These are phyloP conservation scores for Salvia hispanica DNA, from an alignment of 257 asterid genomes.

Conservation along the genomic window DNA sequence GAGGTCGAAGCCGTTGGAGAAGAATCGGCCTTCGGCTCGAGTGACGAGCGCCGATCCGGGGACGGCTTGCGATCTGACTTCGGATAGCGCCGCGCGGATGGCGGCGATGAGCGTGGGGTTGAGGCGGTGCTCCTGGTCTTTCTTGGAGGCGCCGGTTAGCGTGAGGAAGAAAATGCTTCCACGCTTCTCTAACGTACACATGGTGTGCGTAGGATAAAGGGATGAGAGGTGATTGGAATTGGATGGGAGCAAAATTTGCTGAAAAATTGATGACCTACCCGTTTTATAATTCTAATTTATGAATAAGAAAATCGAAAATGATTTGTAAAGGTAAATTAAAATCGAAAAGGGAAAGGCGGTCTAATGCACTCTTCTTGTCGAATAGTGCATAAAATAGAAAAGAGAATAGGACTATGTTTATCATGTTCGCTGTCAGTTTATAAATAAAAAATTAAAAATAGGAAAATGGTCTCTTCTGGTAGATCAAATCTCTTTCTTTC, in stretches of 20 bases:
- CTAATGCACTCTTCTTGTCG: too few relatives aligned
- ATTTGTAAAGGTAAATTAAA: too few relatives aligned
- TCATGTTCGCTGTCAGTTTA: too few relatives aligned
- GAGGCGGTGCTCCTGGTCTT: conserved; percentile 67
- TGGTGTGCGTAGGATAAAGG: conserved; percentile 27
- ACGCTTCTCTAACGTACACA: conserved; percentile 80
- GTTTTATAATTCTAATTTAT: too few relatives aligned
- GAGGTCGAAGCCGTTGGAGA: conserved; percentile 90
- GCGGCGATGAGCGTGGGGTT: conserved; percentile 60
- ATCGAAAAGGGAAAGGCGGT: too few relatives aligned
- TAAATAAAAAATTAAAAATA: too few relatives aligned
- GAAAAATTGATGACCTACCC: too few relatives aligned
- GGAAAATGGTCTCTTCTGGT: too few relatives aligned
- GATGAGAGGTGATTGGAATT: not conserved
- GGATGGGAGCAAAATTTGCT: not conserved
- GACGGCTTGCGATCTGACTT: conserved; percentile 60
- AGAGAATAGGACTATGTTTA: too few relatives aligned
- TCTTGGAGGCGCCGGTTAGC: conserved; percentile 48
- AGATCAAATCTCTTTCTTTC: too few relatives aligned
- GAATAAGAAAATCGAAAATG: too few relatives aligned
- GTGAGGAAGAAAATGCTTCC: conserved; percentile 65
- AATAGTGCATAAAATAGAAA: too few relatives aligned
- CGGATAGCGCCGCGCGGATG: conserved; percentile 58
- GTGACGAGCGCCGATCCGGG: conserved; percentile 74
- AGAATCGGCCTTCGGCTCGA: conserved; percentile 67